Evolutionary conservation across 768 basidiomycete genomes (phyloP), one percentile per base, ranked within the genome.

Genomic region (Kwoniella mangroviensis): DNA sequence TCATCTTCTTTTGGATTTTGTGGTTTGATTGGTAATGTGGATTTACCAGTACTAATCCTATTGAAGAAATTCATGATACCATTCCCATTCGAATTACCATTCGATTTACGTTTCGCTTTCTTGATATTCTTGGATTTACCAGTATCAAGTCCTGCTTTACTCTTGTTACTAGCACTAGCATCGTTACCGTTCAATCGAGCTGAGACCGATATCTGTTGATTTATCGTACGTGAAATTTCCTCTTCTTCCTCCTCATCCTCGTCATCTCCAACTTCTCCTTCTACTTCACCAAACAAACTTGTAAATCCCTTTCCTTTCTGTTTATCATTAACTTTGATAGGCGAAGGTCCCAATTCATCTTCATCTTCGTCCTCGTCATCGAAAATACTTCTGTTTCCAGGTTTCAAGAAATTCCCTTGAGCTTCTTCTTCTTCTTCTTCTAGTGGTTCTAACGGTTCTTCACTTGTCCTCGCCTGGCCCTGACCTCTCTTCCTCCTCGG

Each of bases 331-430:
- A 57, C 58, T 61, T 76, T 76, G 45, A 79, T 65, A 11, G 79
- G 79, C n/a, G 76, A 73, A 6, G 74, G 76, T 57, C 79, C 79
- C 45, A 77, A 54, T 40, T 73, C 78, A 43, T 77, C 78, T 40
- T 75, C 77, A 5, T 70, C 60, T 24, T 45, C 26, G n/a, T 57
- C 69, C 19, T 21, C 68, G 45, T 58, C 65, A 65, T 55, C 43
- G 45, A 43, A 28, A 21, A 22, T 26, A 42, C 58, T 34, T 40
- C 7, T 59, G 56, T 26, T 57, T 43, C 40, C 55, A 56, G 40
- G 41, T 26, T 41, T 42, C 41, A 54, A 24, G 45, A 45, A 49
- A 13, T 13, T 49, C 45, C 45, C 45, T 54, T 52, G 34, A 41
- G 12, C 56, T 17, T 68, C 67, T 12, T 56, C 60, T 17, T 68